Evolutionary conservation across 1,284 basidiomycete genomes (phyloP), one percentile per base, ranked within the genome.

Genomic region (Wolfiporia cocos): DNA sequence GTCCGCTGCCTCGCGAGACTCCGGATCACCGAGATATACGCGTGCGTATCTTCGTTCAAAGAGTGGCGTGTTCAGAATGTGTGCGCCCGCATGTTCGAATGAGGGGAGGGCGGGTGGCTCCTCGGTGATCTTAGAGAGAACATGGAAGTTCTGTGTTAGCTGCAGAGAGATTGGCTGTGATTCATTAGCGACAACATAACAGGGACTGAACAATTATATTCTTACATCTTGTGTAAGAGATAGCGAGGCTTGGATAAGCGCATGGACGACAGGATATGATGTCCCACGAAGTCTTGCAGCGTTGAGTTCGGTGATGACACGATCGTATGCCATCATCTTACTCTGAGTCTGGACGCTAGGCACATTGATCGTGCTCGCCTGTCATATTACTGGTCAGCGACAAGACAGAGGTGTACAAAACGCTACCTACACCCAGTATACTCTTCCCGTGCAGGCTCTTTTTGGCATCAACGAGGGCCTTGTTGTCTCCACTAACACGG

Each of bases 251-350:
- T 81, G 72, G 39, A 78, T 73, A 32, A 91, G 69, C 1, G 78
- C 66, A 49, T 88, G 83, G 4, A 91, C 65, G 43, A 92, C 70
- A 2, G 86, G 86, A 57, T 76, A 91, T 0, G 86, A 84, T 6
- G 72, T 79, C 5, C 78, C 83, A 14, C 81, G 75, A 12, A 85
- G 68, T 34, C 90, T 70, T 5, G 87, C 76, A 36, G 76, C 67
- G 60, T 91, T 93, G 36, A 92, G 65, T 24, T 86, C 78, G 14
- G 74, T 66, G 32, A 95, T 70, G 23, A 89, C 81, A 43, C 79
- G 78, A 63, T 92, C 88, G 61, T 95, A 97, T n/a, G 81, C 82
- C 79, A 94, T 89, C 91, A 95, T 94, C 66, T 92, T 92, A 61
- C 77, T 84, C 65, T 95, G 93, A 76, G 91, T 85, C 53, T 87